phyloP scores from a whole-genome alignment of 495 filamentous ascomycete species.

The Hyaloscypha finlandica region DNA sequence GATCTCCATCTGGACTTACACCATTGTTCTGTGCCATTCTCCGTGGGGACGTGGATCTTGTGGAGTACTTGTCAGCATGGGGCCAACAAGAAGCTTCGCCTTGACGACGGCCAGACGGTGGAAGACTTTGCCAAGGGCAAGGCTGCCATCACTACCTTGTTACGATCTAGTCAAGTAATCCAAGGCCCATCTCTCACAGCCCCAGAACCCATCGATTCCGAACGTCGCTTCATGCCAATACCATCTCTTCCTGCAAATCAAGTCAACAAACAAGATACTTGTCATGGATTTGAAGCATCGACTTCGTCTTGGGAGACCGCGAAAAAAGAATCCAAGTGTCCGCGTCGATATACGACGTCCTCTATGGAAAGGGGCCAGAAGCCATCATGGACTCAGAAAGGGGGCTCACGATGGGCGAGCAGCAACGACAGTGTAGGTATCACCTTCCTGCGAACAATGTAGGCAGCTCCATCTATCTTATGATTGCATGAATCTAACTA shows the following conservation, averaged over 20 bases:
- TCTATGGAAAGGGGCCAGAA: conserved; percentile 3
- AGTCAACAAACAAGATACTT: not conserved
- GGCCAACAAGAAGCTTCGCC: conserved; percentile 2
- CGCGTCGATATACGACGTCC: conserved; percentile 1
- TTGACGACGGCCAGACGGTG: not conserved
- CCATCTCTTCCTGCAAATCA: conserved; percentile 5
- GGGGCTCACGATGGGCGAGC: not conserved
- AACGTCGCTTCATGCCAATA: not conserved
- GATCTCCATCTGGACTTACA: conserved; percentile 6
- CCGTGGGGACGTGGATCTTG: not conserved
- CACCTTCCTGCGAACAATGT: conserved; percentile 12
- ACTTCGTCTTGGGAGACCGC: conserved; percentile 1
- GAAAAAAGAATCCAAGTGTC: conserved; percentile 2
- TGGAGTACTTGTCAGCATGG: not conserved
- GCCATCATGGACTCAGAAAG: conserved; percentile 2
- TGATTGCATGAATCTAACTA: not conserved
- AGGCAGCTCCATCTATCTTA: not conserved
- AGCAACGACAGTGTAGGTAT: not conserved
- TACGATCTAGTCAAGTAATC: not conserved
- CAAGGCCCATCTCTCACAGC: conserved; percentile 3
- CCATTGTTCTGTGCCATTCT: conserved; percentile 1
- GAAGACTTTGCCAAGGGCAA: conserved; percentile 4
- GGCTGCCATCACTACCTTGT: not conserved
- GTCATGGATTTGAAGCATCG: conserved; percentile 1
- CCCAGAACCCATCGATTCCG: not conserved